Evolutionary conservation across 768 basidiomycete species (phyloP), one percentile per base, ranked within the genome.

Genomic region (Termitomyces sp.): DNA sequence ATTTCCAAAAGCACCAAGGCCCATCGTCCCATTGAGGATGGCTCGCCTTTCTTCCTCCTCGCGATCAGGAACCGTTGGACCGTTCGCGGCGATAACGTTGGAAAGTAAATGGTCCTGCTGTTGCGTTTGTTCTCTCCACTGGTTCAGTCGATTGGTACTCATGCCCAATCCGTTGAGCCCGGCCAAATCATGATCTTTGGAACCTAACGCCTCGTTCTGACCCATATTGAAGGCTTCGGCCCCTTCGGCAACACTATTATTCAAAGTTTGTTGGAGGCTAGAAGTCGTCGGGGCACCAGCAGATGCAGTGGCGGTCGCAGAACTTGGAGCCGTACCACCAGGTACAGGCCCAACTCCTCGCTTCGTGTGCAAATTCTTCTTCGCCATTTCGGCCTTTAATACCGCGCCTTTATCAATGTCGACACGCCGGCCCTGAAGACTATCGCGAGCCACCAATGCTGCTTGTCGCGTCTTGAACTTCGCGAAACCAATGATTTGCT

Each of bases 321-420:
- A 54, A 23, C 56, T 59, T 9, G 62, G 64, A 11, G 61, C 14
- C 11, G 60, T 35, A 19, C 62, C 58, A 11, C 72, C 75, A 35
- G 75, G 75, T 19, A 84, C 76, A 5, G 84, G 84, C n/a, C 91
- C 91, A 23, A 93, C 86, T 2, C 90, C 90, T 38, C 92, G 79
- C 76, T 96, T 97, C 19, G 95, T 96, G 67, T 99, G 96, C 38
- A 99, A 73, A 67, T 99, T 98, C 82, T 99, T 99, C 84, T 98
- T 98, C 19, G 97, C 97, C 95, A 99, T 98, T 74, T 98, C 97
- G 21, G 96, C 97, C 71, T 98, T 98, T 38, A 99, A 71, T 2
- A 95, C 88, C 0, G 92, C 86, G 14, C 94, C 94, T 65, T 93
- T 94, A 71, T 98, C 91, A 32, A 90, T 84, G 65, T 98, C 97